Evolutionary conservation across 164 flowering plant genomes (phyloP).

Genomic region (Hamamelis virginiana): DNA sequence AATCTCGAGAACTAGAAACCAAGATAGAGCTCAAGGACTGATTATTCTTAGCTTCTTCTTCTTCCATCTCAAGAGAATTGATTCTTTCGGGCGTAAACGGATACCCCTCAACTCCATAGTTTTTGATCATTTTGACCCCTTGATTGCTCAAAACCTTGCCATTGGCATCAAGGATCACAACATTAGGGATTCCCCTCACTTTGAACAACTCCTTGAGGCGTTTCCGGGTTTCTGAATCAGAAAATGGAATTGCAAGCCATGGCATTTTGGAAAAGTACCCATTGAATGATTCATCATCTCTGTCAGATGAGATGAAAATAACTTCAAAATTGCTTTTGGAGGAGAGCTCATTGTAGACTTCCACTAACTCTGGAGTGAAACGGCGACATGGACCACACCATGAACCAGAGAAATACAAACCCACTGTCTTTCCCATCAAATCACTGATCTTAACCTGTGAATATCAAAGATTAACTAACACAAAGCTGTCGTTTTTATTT

Average conservation of each 20-base stretch:
- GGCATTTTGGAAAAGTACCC: slow-evolving; percentile 73
- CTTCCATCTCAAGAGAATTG: slow-evolving; percentile 29
- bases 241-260: slow-evolving; percentile 79
- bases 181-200: slow-evolving; percentile 57
- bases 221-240: slow-evolving; percentile 45
- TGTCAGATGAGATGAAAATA: slow-evolving; percentile 53
- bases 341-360: slow-evolving; percentile 43
- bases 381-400: slow-evolving; percentile 59
- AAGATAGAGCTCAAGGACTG: slow-evolving; percentile 57
- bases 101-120: slow-evolving; percentile 51
- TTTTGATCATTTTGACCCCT: slow-evolving; percentile 41
- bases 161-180: slow-evolving; percentile 49
- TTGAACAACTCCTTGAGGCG: slow-evolving; percentile 35
- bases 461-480: background rate
- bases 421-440: slow-evolving; percentile 55
- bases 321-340: slow-evolving; percentile 50
- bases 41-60: slow-evolving; percentile 44
- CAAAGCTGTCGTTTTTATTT: no score
- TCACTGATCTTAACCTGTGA: slow-evolving; percentile 42
- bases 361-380: slow-evolving; percentile 47
- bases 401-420: slow-evolving; percentile 54
- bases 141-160: slow-evolving; percentile 39
- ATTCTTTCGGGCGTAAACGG: slow-evolving; percentile 57
- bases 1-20: slow-evolving; percentile 46
- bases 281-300: slow-evolving; percentile 49